phyloP scores from a whole-genome alignment of 2,329 filamentous ascomycete genomes.

The Aspergillus fructus region DNA sequence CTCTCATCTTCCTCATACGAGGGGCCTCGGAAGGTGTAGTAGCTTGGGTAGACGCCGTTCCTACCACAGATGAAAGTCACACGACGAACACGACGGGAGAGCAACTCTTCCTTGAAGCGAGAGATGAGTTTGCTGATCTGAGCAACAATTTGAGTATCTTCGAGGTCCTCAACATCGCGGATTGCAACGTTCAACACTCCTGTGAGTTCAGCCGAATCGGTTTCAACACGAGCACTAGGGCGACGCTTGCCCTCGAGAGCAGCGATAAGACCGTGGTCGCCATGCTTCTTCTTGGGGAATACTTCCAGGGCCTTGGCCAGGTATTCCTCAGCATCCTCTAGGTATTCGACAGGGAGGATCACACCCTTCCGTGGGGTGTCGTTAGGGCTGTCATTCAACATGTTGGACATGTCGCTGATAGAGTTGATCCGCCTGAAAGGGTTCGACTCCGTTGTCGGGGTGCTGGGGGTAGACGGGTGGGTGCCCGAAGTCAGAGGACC shows the following conservation, averaged over 20 bases:
- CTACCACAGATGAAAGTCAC: slow-evolving; percentile 96
- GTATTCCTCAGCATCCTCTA: slow-evolving; percentile 90
- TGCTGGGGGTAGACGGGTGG: slow-evolving; percentile 80
- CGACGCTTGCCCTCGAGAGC: slow-evolving; percentile 74
- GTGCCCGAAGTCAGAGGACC: slow-evolving; percentile 69
- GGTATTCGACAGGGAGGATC: slow-evolving; percentile 86
- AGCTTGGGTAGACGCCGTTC: slow-evolving; percentile 91
- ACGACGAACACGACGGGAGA: slow-evolving; percentile 78
- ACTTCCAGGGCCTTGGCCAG: slow-evolving; percentile 80
- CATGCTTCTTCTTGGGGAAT: slow-evolving; percentile 65
- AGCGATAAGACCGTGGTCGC: slow-evolving; percentile 62
- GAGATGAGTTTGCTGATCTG: slow-evolving; percentile 75
- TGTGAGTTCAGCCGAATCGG: slow-evolving; percentile 72
- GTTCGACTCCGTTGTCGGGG: slow-evolving; percentile 61
- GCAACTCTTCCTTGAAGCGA: slow-evolving; percentile 79
- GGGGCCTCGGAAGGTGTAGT: slow-evolving; percentile 97
- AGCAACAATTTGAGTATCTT: slow-evolving; percentile 75
- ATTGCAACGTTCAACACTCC: slow-evolving; percentile 92
- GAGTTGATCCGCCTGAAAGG: slow-evolving; percentile 83
- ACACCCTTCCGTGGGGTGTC: slow-evolving; percentile 89
- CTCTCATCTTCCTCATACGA: slow-evolving; percentile 86
- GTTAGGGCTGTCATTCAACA: slow-evolving; percentile 65
- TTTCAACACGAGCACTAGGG: slow-evolving; percentile 55
- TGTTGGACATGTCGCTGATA: slow-evolving; percentile 94
- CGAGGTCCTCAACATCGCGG: slow-evolving; percentile 77